A percentile compares a stretch with the other conserved stretches of the same genome.
Evolutionary conservation across 768 basidiomycete species (phyloP).

Genomic region (Leucosporidium scottii): DNA sequence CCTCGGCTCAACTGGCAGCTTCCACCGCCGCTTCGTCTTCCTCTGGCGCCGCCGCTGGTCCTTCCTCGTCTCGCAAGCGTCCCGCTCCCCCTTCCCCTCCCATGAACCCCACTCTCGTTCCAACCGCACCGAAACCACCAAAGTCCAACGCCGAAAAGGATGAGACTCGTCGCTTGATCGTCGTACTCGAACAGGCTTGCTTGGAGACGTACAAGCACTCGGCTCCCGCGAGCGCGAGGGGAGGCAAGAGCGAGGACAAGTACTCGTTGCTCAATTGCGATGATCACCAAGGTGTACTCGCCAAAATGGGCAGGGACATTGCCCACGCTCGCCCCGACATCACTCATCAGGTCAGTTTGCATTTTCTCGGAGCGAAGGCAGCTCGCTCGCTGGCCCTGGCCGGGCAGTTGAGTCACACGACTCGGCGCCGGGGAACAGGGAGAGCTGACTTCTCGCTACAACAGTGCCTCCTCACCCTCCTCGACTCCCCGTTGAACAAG

Average conservation of each 20-base stretch:
- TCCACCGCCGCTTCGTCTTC: background rate
- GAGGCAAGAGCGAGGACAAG: conserved; percentile 67
- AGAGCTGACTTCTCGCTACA: background rate
- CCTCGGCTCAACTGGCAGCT: conserved; percentile 9
- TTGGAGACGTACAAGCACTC: conserved; percentile 82
- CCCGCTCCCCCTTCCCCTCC: conserved; percentile 30
- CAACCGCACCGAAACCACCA: conserved; percentile 32
- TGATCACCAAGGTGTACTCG: conserved; percentile 92
- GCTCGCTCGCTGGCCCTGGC: too few relatives aligned
- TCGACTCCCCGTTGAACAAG: conserved; percentile 97
- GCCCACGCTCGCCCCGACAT: conserved; percentile 99
- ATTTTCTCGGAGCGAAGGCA: background rate
- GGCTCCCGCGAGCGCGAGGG: conserved; percentile 53
- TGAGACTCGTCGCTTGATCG: conserved; percentile 62
- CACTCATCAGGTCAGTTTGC: conserved; percentile 75
- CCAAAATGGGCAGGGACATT: conserved; percentile 94
- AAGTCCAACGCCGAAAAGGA: conserved; percentile 46
- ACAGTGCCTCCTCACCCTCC: conserved; percentile 87
- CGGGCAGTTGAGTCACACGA: too few relatives aligned
- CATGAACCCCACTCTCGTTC: conserved; percentile 35
- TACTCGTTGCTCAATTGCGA: conserved; percentile 97
- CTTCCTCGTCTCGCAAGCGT: conserved; percentile 31
- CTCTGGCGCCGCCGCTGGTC: background rate
- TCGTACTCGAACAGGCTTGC: conserved; percentile 88
- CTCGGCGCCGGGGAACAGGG: background rate